These are phyloP conservation scores for Colletotrichum neosansevieriae DNA, from an alignment of 2,329 filamentous ascomycete species.

Conservation along the genomic window DNA sequence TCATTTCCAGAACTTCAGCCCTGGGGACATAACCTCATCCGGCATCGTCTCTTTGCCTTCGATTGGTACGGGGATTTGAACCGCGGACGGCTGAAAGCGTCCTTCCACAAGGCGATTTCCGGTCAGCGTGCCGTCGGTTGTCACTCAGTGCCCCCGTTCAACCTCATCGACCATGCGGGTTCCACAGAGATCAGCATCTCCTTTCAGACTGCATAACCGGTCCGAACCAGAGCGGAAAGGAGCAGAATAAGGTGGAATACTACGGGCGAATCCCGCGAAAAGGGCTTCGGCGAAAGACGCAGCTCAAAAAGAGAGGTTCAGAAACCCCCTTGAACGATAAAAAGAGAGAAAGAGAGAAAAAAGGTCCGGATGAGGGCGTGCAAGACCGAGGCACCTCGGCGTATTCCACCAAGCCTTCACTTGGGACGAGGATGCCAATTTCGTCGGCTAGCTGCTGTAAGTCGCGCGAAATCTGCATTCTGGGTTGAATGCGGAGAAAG, in stretches of 20 bases:
- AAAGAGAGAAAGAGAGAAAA: not conserved
- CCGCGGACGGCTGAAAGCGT: constrained; percentile 7
- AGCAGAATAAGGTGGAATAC: not conserved
- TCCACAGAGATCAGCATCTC: constrained; percentile 31
- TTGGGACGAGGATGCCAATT: not conserved
- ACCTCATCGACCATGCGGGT: constrained; percentile 1
- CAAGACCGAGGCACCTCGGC: constrained; percentile 6
- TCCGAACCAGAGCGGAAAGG: constrained; percentile 5
- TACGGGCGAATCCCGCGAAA: not conserved
- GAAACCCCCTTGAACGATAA: not conserved
- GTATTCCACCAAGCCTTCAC: not conserved
- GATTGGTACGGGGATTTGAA: not conserved
- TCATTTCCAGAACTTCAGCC: constrained; percentile 34
- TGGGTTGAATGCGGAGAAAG: constrained; percentile 24
- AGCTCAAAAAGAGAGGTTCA: not conserved
- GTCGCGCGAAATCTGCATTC: constrained; percentile 3
- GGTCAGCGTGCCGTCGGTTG: constrained; percentile 9
- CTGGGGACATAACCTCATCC: constrained; percentile 6
- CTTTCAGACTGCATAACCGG: constrained; percentile 25
- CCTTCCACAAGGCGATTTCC: constrained; percentile 1
- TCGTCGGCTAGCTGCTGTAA: not conserved
- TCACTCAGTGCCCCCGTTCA: not conserved
- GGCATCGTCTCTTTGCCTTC: not conserved
- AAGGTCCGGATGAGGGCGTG: not conserved
- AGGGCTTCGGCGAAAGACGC: not conserved